A percentile compares a stretch with the other conserved stretches of the same genome.
Conservation (phyloP, 1,284 basidiomycete genomes). For the Mixia osmundae region DNA sequence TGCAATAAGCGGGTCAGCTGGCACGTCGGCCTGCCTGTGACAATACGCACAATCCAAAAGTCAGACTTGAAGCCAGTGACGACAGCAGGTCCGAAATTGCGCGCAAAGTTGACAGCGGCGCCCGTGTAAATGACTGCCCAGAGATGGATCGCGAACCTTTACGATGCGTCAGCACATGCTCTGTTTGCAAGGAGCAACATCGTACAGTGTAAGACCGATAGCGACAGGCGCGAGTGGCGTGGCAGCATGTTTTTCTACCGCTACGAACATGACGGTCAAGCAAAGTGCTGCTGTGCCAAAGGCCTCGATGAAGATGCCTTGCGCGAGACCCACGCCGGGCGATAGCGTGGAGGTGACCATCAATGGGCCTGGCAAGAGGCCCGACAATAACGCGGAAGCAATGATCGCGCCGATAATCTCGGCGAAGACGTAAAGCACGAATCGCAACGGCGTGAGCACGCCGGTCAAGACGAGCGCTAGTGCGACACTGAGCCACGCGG, state of each 20-base stretch:
- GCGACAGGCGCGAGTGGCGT: background rate
- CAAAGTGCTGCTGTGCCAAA: slow-evolving; percentile 28
- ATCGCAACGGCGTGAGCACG: slow-evolving; percentile 35
- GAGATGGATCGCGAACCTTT: slow-evolving; percentile 12
- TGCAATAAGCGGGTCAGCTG: too few relatives aligned
- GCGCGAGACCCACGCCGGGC: slow-evolving; percentile 28
- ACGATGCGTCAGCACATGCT: slow-evolving; percentile 10
- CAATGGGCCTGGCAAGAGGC: slow-evolving; percentile 35
- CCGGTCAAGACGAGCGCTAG: slow-evolving; percentile 38
- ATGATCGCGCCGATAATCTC: slow-evolving; percentile 17
- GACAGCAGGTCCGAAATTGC: slow-evolving; percentile 12
- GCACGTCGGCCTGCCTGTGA: too few relatives aligned
- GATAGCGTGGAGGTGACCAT: slow-evolving; percentile 31
- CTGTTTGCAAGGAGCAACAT: too few relatives aligned
- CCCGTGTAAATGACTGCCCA: slow-evolving; percentile 10
- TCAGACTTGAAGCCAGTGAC: too few relatives aligned
- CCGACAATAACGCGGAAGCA: slow-evolving; percentile 35
- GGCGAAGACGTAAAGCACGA: slow-evolving; percentile 37
- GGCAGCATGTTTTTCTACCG: slow-evolving; percentile 20
- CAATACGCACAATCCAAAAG: too few relatives aligned
- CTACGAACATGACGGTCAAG: slow-evolving; percentile 7
- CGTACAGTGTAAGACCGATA: slow-evolving; percentile 8
- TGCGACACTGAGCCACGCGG: too few relatives aligned
- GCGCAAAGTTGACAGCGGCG: slow-evolving; percentile 11
- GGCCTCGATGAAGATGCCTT: slow-evolving; percentile 44